These are phyloP conservation scores for Corymbia maculata DNA, from an alignment of 345 rosid genomes.

Conservation along the genomic window DNA sequence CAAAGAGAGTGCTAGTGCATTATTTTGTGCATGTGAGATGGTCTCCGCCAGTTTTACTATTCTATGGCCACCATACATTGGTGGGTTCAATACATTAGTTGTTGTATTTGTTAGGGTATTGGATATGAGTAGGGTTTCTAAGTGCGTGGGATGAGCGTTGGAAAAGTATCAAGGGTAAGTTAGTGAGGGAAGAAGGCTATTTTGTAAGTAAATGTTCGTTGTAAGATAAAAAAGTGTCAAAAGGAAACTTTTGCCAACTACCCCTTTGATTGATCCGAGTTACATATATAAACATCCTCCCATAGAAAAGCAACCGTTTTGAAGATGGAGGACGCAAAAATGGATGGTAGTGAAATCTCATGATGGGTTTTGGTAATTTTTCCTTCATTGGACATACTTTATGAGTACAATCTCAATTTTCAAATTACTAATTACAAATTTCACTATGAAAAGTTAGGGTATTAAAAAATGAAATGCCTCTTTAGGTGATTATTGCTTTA, in stretches of 20 bases:
- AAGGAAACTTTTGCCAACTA: neutral
- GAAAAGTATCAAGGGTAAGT: neutral
- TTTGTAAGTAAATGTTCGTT: neutral
- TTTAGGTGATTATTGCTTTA: no score
- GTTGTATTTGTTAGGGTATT: fast-evolving
- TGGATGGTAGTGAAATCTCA: no score
- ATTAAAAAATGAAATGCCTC: no score
- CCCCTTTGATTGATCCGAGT: fast-evolving
- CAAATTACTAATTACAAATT: no score
- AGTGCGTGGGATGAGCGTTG: fast-evolving
- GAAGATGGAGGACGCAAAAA: no score
- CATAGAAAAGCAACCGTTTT: neutral
- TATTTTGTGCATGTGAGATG: neutral
- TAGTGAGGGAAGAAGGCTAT: fast-evolving
- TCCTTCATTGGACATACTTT: no score
- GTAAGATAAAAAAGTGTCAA: fast-evolving
- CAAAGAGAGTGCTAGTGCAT: neutral
- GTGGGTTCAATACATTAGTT: neutral
- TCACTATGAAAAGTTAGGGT: no score
- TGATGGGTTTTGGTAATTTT: no score
- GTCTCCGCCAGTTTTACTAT: neutral
- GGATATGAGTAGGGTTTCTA: neutral
- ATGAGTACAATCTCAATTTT: no score
- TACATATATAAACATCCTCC: neutral
- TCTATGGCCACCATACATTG: neutral